phyloP scores from a whole-genome alignment of 2,329 filamentous ascomycete genomes.

The Septoria petroselini region DNA sequence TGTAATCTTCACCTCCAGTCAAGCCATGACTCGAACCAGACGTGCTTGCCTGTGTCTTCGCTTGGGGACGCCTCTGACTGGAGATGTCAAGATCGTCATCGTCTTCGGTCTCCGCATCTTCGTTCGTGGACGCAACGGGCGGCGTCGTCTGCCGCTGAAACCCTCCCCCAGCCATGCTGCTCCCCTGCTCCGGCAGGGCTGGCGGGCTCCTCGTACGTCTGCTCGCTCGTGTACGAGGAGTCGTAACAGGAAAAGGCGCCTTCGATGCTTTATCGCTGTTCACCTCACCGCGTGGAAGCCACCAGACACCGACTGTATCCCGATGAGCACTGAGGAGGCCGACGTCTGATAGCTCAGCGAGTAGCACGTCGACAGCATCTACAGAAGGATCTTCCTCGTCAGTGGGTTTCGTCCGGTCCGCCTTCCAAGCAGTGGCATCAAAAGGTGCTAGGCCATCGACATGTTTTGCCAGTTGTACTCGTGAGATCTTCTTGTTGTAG shows the following conservation, averaged over 20 bases:
- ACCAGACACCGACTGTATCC: slow-evolving; percentile 32
- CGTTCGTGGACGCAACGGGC: slow-evolving; percentile 1
- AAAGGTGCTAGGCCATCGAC: slow-evolving; percentile 57
- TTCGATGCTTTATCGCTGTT: background rate
- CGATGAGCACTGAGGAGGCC: background rate
- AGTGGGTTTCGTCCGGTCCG: slow-evolving; percentile 2
- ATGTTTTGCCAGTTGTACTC: slow-evolving; percentile 52
- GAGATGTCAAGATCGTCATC: slow-evolving; percentile 40
- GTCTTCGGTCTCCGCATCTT: slow-evolving; percentile 41
- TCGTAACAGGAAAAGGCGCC: no score
- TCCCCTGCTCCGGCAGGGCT: background rate
- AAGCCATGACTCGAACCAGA: no score
- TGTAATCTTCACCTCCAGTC: no score
- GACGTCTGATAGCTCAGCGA: slow-evolving; percentile 19
- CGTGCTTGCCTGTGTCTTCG: no score
- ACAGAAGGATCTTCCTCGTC: slow-evolving; percentile 9
- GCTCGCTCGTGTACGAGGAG: background rate
- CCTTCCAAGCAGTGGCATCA: slow-evolving; percentile 46
- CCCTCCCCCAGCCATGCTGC: slow-evolving; percentile 19
- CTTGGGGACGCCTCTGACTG: background rate
- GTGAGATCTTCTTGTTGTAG: slow-evolving; percentile 44
- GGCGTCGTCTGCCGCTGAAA: slow-evolving; percentile 30
- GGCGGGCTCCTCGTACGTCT: background rate
- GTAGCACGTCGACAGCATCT: slow-evolving; percentile 18
- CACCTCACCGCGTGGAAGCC: slow-evolving; percentile 34